Conservation (phyloP, 2,329 filamentous ascomycete genomes). For the Mycosphaerella sp. region DNA sequence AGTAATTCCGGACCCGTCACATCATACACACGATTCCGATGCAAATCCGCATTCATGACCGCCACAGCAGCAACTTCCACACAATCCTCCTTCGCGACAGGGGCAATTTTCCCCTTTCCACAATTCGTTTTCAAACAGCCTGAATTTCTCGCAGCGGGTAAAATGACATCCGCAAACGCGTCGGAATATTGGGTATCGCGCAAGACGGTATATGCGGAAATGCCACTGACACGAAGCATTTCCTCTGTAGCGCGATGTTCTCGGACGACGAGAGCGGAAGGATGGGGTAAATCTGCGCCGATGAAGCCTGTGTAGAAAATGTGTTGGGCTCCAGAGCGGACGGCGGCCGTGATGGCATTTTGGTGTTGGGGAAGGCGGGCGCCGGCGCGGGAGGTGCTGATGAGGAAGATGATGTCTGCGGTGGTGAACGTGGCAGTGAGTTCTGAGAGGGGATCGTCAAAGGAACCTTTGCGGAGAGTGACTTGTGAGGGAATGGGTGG, state of each 20-base stretch:
- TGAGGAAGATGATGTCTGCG: not conserved
- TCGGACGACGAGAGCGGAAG: not conserved
- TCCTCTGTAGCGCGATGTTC: not conserved
- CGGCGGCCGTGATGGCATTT: not conserved
- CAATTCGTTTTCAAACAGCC: not conserved
- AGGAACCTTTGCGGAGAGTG: not conserved
- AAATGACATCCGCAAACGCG: not conserved
- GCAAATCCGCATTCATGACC: not conserved
- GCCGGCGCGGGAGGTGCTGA: not conserved
- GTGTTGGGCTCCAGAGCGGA: not conserved
- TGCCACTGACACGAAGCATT: not conserved
- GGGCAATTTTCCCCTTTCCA: not conserved
- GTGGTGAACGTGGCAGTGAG: not conserved
- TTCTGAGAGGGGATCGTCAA: not conserved
- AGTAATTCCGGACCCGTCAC: not conserved
- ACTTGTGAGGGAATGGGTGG: not conserved
- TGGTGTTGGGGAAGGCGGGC: not conserved
- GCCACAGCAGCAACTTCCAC: not conserved
- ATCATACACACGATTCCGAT: not conserved
- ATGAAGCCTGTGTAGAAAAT: not conserved
- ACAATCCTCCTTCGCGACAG: not conserved
- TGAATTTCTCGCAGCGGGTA: not conserved
- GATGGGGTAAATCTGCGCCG: not conserved
- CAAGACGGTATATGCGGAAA: not conserved
- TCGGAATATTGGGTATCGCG: not conserved